Evolutionary conservation across 1,284 basidiomycete species (phyloP).

Genomic region (Pascua guehoae): DNA sequence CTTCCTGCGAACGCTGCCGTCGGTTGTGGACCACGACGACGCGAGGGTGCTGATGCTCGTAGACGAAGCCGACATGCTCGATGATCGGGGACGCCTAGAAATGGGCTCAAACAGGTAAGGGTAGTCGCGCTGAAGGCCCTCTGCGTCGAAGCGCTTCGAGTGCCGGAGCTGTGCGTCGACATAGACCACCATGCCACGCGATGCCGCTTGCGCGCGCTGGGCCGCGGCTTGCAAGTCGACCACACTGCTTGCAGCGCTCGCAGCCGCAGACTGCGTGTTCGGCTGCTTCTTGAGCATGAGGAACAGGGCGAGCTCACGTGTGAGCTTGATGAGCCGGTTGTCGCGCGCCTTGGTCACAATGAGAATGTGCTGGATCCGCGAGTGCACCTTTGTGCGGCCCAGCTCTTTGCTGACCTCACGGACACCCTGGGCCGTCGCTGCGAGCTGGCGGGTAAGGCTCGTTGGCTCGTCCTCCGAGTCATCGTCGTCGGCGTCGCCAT

Average conservation of each 20-base stretch:
- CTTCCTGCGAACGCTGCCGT: slow-evolving; percentile 1
- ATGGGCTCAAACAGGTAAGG: slow-evolving; percentile 82
- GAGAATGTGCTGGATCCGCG: slow-evolving; percentile 86
- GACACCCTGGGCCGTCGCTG: slow-evolving; percentile 94
- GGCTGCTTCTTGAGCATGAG: slow-evolving; percentile 69
- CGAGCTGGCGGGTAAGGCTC: slow-evolving; percentile 85
- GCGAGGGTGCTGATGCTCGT: slow-evolving; percentile 33
- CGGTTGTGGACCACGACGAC: slow-evolving; percentile 4
- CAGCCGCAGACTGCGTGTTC: slow-evolving; percentile 25
- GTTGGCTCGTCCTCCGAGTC: slow-evolving; percentile 56
- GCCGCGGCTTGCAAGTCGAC: no score
- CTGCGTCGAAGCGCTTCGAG: slow-evolving; percentile 92
- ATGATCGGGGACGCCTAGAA: slow-evolving; percentile 62
- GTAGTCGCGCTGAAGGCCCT: slow-evolving; percentile 76
- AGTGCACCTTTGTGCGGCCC: slow-evolving; percentile 88
- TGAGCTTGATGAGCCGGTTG: slow-evolving; percentile 91
- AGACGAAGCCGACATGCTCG: slow-evolving; percentile 45
- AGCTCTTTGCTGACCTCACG: slow-evolving; percentile 99
- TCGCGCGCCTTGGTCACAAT: slow-evolving; percentile 98
- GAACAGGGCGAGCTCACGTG: slow-evolving; percentile 89
- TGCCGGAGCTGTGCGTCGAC: slow-evolving; percentile 90
- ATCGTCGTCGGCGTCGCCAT: slow-evolving; percentile 2
- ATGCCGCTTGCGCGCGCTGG: neutral
- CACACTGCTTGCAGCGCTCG: slow-evolving; percentile 48
- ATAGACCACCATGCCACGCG: slow-evolving; percentile 54